Evolutionary conservation across 2,329 filamentous ascomycete genomes (phyloP), one percentile per base, ranked within the genome.

Genomic region (Dendrostoma leiphaemia): DNA sequence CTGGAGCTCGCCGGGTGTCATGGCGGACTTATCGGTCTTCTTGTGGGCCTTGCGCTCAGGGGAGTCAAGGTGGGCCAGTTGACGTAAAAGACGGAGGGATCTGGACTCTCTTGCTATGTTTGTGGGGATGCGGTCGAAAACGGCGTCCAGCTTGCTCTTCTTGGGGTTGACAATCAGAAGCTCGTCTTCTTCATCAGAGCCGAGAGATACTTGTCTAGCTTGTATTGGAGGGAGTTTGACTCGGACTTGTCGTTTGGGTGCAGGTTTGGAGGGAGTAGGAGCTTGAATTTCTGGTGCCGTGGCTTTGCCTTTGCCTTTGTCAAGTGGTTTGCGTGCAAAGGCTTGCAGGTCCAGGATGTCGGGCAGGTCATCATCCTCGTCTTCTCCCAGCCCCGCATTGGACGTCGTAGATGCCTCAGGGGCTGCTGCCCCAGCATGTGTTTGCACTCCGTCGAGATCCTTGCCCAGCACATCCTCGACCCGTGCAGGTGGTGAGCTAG

Each of bases 1-100:
- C 43, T 92, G 84, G 51, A 96, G 78, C 61, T 94, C 84, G 26
- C 78, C 81, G 0, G 79, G 75, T 7, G 83, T 90, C 77, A 96
- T 88, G 8, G 76, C 78, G 43, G 72, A 73, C 55, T 75, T 79
- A 46, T 71, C 70, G 19, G 72, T 71, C 51, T 71, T 74, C 35
- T 71, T 67, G 35, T 70, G 67, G n/a, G 69, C 64, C 65, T 76
- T 73, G 63, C 78, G 86, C 41, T 74, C 79, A 47, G 81, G 86
- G 6, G 86, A 87, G 49, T 78, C 81, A 21, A 94, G 70, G 58
- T 91, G 84, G 3, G 91, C 90, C 13, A 96, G 81, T 53, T 84
- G 82, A 55, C 87, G 87, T n/a, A 94, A 75, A 15, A 80, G 81
- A 24, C 86, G 78, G 56, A 93, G 74, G 0, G 88, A 84, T 24